Conservation (phyloP, 805 yeast species). For the Jamesozyma spencerorum region DNA sequence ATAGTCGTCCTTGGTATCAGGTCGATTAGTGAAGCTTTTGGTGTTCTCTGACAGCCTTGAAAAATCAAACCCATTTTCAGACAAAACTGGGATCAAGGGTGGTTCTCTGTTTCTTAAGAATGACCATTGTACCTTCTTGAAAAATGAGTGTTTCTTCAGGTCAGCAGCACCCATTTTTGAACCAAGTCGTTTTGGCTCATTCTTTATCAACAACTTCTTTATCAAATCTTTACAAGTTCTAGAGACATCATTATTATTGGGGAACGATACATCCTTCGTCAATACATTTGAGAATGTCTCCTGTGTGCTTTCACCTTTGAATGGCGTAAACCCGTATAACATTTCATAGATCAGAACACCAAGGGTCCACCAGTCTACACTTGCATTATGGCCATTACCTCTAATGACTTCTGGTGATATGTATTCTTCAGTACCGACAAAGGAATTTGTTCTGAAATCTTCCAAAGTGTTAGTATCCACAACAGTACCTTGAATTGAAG, state of each 20-base stretch:
- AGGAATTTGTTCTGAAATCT: constrained; percentile 93
- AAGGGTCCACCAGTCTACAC: constrained; percentile 99
- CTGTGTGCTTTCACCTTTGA: constrained; percentile 83
- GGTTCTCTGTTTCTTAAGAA: constrained; percentile 85
- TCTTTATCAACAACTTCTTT: constrained; percentile 74
- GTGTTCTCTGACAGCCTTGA: constrained; percentile 24
- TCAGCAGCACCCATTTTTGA: constrained; percentile 93
- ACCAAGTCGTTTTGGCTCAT: constrained; percentile 82
- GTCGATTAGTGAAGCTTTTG: background rate
- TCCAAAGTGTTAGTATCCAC: constrained; percentile 90
- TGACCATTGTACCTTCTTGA: constrained; percentile 93
- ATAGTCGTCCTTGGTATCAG: background rate
- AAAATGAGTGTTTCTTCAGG: constrained; percentile 81
- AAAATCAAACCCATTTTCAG: constrained; percentile 44
- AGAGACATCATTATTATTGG: constrained; percentile 57
- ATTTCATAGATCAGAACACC: constrained; percentile 90
- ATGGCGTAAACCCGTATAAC: constrained; percentile 94
- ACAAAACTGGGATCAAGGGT: constrained; percentile 85
- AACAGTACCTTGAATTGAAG: constrained; percentile 35
- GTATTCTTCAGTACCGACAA: constrained; percentile 98
- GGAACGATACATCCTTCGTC: constrained; percentile 74
- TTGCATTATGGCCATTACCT: constrained; percentile 95
- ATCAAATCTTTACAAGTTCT: constrained; percentile 72
- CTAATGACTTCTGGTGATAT: constrained; percentile 97
- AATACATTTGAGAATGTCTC: constrained; percentile 82